These are phyloP conservation scores for Trichoderma atroviride DNA, from an alignment of 2,329 filamentous ascomycete species.

Conservation along the genomic window DNA sequence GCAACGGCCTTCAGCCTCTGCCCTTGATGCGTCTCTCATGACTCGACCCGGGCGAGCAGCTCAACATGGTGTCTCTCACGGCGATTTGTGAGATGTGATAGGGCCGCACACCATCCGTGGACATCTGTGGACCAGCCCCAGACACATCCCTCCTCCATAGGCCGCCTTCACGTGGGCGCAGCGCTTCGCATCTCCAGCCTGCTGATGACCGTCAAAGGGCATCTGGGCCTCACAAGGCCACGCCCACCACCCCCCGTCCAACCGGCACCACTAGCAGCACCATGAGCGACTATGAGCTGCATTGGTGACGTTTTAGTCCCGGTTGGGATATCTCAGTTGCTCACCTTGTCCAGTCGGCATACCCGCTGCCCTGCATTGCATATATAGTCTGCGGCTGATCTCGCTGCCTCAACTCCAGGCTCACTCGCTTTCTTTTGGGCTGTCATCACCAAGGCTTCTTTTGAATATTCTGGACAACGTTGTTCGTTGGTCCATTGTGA, in stretches of 20 bases:
- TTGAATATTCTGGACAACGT: slow-evolving; percentile 15
- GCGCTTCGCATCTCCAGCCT: slow-evolving; percentile 27
- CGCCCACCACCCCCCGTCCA: slow-evolving; percentile 13
- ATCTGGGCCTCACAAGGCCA: slow-evolving; percentile 34
- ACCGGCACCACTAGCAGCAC: neutral
- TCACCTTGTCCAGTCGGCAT: slow-evolving; percentile 15
- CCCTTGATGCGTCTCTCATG: neutral
- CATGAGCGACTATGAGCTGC: slow-evolving; percentile 19
- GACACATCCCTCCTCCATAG: slow-evolving; percentile 23
- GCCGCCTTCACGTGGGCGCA: slow-evolving; percentile 33
- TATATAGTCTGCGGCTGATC: slow-evolving; percentile 23
- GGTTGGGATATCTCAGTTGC: neutral
- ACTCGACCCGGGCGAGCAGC: slow-evolving; percentile 8
- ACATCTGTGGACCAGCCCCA: slow-evolving; percentile 6
- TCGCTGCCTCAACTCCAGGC: slow-evolving; percentile 21
- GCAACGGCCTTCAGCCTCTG: neutral
- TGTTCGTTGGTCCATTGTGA: neutral
- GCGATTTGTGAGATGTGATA: slow-evolving; percentile 15
- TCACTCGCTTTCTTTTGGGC: neutral
- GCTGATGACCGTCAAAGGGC: slow-evolving; percentile 31
- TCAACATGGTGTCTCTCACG: neutral
- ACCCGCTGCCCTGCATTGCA: slow-evolving; percentile 18
- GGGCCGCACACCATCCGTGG: slow-evolving; percentile 8
- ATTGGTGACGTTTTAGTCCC: slow-evolving; percentile 23
- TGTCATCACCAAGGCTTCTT: slow-evolving; percentile 4